Base-by-base conservation (phyloP, 1,284 basidiomycete genomes). In the Cryptococcus sp. region DNA sequence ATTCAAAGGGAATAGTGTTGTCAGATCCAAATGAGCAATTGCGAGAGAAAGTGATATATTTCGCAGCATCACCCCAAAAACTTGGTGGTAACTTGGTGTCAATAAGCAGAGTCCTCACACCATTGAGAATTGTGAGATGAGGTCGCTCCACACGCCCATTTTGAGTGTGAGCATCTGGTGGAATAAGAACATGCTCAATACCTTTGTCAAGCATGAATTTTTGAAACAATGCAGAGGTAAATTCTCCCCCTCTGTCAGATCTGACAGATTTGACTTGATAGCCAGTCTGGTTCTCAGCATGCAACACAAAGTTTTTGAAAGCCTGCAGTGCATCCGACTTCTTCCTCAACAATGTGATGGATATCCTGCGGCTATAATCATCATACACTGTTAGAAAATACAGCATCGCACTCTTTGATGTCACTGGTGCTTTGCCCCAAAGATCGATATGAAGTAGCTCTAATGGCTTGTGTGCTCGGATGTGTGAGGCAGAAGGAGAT, bases 361-460 rank as follows among this genome's bases (percentile, higher is more conserved):
- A 44, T 12, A 58, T 56, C 0, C 50, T 28, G 6, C 38, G 42
- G 9, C 57, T 52, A 40, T 49, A 56, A 46, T 67, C 58, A 44
- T 65, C 62, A 46, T 62, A 63, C 15, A 55, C 53, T 1, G 60
- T 63, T 9, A 64, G 52, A 39, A 64, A 62, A 36, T 59, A 60
- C 4, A 21, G n/a, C 8, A 16, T 39, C 6, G 58, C 62, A 40
- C 43, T 47, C 36, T 51, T 53, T 2, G 57, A 55, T 2, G 60
- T 7, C 6, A 46, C 53, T 12, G 42, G 43, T 0, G 61, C 45
- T 20, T 61, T 57, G 45, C 62, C 64, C 58, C 56, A 66, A 18
- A 66, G 36, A 42, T 64, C 62, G 39, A 56, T 24, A 40, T 60
- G 55, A 9, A 64, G 40, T 2, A 45, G 37, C 2, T 46, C 42